Conservation (phyloP, 1,139 yeast species). For the Debaryomyces fabryi region DNA sequence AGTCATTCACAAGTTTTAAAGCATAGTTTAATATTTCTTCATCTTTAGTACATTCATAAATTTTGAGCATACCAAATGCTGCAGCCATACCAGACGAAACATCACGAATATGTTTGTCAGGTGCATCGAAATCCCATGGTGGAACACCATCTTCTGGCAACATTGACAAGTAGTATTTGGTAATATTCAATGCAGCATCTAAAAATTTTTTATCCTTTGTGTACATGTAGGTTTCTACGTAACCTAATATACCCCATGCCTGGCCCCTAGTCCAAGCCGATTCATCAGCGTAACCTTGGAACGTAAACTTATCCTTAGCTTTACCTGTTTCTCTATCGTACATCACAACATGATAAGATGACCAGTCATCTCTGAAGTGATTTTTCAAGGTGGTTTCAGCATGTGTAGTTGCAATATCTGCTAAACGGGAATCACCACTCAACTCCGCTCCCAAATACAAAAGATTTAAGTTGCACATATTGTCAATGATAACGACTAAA, state of each 20-base stretch:
- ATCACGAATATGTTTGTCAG: conserved; percentile 23
- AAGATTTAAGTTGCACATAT: conserved; percentile 31
- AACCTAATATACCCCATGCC: conserved; percentile 31
- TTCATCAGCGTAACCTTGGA: conserved; percentile 28
- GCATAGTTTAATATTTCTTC: conserved; percentile 13
- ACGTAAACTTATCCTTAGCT: conserved; percentile 22
- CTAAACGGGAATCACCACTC: conserved; percentile 26
- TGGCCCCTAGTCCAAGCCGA: conserved; percentile 31
- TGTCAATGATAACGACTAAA: conserved; percentile 30
- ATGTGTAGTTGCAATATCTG: conserved; percentile 28
- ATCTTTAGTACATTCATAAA: conserved; percentile 18
- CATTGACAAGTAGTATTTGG: conserved; percentile 22
- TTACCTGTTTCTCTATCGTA: conserved; percentile 23
- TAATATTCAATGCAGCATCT: conserved; percentile 22
- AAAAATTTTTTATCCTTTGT: conserved; percentile 23
- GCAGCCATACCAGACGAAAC: conserved; percentile 30
- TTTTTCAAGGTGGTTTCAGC: conserved; percentile 28
- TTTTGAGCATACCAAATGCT: conserved; percentile 24
- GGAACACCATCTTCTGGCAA: conserved; percentile 27
- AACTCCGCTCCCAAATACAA: conserved; percentile 25
- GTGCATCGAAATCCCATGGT: conserved; percentile 32
- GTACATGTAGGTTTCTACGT: conserved; percentile 23
- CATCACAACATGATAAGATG: conserved; percentile 26
- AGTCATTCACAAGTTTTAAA: conserved; percentile 14
- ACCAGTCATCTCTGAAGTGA: conserved; percentile 26